Evolutionary conservation across 2,329 filamentous ascomycete species (phyloP).

Genomic region (Alternaria brassicicola): DNA sequence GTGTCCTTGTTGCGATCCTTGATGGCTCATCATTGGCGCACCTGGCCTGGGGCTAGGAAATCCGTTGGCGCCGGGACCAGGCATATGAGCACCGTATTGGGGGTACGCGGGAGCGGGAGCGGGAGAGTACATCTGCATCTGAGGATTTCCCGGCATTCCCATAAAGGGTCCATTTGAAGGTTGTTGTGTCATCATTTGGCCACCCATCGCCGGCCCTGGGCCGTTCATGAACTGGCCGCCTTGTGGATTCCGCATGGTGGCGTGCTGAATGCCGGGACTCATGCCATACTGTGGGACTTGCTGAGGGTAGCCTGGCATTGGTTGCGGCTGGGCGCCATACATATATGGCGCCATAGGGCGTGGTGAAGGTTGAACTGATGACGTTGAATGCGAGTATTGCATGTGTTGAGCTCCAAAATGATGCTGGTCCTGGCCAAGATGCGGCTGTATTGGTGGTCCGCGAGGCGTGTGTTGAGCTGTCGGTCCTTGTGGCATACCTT

Average conservation of each 20-base stretch:
- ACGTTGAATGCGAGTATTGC: conserved; percentile 81
- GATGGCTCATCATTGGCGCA: conserved; percentile 89
- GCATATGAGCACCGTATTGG: conserved; percentile 58
- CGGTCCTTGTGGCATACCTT: conserved; percentile 69
- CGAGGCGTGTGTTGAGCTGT: conserved; percentile 79
- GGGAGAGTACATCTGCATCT: conserved; percentile 84
- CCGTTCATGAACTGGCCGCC: conserved; percentile 76
- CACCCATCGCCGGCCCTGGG: conserved; percentile 72
- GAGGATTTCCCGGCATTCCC: conserved; percentile 69
- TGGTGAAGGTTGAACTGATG: conserved; percentile 81
- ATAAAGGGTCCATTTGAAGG: conserved; percentile 73
- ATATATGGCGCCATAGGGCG: conserved; percentile 73
- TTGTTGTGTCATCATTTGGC: conserved; percentile 80
- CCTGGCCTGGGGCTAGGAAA: conserved; percentile 88
- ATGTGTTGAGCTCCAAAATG: conserved; percentile 85
- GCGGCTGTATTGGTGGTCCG: conserved; percentile 76
- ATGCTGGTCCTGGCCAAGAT: conserved; percentile 71
- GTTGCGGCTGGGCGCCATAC: conserved; percentile 69
- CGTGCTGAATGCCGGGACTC: conserved; percentile 71
- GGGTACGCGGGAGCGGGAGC: conserved; percentile 69
- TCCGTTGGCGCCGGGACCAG: conserved; percentile 70
- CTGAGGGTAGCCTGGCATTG: conserved; percentile 55
- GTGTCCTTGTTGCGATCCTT: conserved; percentile 91
- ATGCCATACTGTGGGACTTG: conserved; percentile 74
- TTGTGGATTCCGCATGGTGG: conserved; percentile 73